Base-by-base conservation (phyloP, 176 grass and related monocot species). In the Ensete glaucum region DNA sequence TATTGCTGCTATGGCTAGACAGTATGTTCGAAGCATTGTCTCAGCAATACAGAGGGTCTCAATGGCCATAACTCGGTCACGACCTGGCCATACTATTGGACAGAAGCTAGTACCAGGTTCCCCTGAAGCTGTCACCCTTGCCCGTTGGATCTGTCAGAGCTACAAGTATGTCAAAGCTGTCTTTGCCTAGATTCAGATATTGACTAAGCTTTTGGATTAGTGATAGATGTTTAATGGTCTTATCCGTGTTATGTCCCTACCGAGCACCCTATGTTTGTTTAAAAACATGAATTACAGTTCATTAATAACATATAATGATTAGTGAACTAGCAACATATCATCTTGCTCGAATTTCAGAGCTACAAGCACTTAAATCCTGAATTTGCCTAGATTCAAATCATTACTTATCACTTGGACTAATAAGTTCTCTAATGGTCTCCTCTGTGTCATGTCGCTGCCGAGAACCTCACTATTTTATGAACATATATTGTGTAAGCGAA, bases 1-100 rank as follows among this genome's bases (percentile, higher is more conserved):
- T 34, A 76, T 91, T 82, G 90, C 90, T 64, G 80, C 88, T 73
- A 87, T 94, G 90, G 95, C 90, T 8, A 76, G 95, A 23, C 95
- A 99, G 51, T 99, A 99, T 58, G 88, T 99, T 25, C 90, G 95
- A 50, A 90, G 90, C 62, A 83, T 99, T 43, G 84, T 99, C 27
- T 91, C 95, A 60, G 78, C 95, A 26, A 90, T 99, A 14, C 95
- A 99, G 83, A 92, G 90, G 75, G 84, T 99, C 24, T 91, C 95
- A 1, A 81, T 99, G 83, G 86, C 90, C 63, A 83, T 99, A 60
- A 76, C 90, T 27, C 94, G 87, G 27, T 90, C 88, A 24, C 80
- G 65, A 6, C 80, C 86, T 54, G 88, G 84, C 16, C 78, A 81
- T 20, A 77, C 77, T 23, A 67, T 85, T 53, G 85, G 86, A 23